These are phyloP conservation scores for Haberlea rhodopensis DNA, from an alignment of 257 asterid species.

Conservation along the genomic window DNA sequence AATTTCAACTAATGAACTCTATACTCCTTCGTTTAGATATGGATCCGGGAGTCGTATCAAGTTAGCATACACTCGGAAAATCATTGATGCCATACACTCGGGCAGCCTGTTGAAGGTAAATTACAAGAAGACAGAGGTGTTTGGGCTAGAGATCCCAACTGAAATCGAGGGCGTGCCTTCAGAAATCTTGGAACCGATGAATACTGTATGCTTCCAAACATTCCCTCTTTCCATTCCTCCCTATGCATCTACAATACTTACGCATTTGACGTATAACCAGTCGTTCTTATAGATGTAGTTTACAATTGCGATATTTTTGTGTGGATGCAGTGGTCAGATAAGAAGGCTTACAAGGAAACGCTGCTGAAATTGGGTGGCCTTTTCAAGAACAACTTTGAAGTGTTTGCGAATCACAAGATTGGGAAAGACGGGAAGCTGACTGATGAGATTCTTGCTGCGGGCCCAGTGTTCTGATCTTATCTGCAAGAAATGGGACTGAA, in stretches of 20 bases:
- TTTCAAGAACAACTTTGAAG: slow-evolving; percentile 85
- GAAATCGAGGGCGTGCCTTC: slow-evolving; percentile 83
- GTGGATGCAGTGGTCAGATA: slow-evolving; percentile 71
- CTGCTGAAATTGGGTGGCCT: slow-evolving; percentile 77
- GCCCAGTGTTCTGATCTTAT: slow-evolving; percentile 58
- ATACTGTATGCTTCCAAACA: slow-evolving; percentile 58
- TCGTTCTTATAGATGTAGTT: not conserved
- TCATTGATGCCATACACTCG: slow-evolving; percentile 93
- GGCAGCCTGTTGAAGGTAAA: slow-evolving; percentile 68
- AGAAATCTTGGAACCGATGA: slow-evolving; percentile 74
- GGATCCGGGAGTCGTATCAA: slow-evolving; percentile 89
- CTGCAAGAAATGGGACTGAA: not conserved
- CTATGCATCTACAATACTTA: not conserved
- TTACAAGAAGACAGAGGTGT: slow-evolving; percentile 69
- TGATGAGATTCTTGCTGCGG: slow-evolving; percentile 85
- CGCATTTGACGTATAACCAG: not conserved
- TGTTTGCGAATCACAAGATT: slow-evolving; percentile 67
- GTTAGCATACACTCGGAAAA: slow-evolving; percentile 83
- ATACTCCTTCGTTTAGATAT: slow-evolving; percentile 44
- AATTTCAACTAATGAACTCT: not conserved
- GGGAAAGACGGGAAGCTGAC: slow-evolving; percentile 77
- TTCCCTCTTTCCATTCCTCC: not conserved
- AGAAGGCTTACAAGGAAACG: slow-evolving; percentile 70
- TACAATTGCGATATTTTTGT: slow-evolving; percentile 7
- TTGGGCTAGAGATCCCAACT: slow-evolving; percentile 86